A percentile compares a stretch with the other conserved stretches of the same genome.
These are phyloP conservation scores for Colletotrichum sojae DNA, from an alignment of 2,329 filamentous ascomycete species.

Conservation along the genomic window DNA sequence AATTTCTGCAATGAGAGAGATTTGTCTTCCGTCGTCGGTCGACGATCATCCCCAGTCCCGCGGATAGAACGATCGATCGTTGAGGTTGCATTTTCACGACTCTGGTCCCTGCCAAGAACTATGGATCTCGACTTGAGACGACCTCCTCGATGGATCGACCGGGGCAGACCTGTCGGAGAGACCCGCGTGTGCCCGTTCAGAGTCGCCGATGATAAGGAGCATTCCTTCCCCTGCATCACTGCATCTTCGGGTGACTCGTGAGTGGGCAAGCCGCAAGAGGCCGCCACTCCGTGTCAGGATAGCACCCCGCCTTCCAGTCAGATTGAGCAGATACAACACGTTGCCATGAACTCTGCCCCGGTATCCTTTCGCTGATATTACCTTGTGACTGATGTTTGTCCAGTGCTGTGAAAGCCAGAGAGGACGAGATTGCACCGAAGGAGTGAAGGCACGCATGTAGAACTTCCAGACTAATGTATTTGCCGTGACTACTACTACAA, in stretches of 20 bases:
- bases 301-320: too few species aligned
- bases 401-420: too few species aligned
- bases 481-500: slow-evolving; percentile 8
- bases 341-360: too few species aligned
- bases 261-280: background rate
- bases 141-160: background rate
- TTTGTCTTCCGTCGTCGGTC: background rate
- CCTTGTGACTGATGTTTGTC: too few species aligned
- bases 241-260: slow-evolving; percentile 7
- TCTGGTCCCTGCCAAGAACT: background rate
- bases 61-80: slow-evolving; percentile 14
- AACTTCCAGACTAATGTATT: background rate
- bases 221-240: slow-evolving; percentile 8
- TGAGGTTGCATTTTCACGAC: slow-evolving; percentile 1
- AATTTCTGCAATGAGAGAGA: background rate
- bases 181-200: background rate
- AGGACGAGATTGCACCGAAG: too few species aligned
- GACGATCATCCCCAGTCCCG: slow-evolving; percentile 10
- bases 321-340: too few species aligned
- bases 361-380: too few species aligned
- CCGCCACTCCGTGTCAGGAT: too few species aligned
- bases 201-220: too few species aligned
- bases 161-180: background rate
- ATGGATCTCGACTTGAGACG: background rate
- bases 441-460: too few species aligned